phyloP scores from a whole-genome alignment of 1,139 yeast species.

The Geotrichum macrosporum region DNA sequence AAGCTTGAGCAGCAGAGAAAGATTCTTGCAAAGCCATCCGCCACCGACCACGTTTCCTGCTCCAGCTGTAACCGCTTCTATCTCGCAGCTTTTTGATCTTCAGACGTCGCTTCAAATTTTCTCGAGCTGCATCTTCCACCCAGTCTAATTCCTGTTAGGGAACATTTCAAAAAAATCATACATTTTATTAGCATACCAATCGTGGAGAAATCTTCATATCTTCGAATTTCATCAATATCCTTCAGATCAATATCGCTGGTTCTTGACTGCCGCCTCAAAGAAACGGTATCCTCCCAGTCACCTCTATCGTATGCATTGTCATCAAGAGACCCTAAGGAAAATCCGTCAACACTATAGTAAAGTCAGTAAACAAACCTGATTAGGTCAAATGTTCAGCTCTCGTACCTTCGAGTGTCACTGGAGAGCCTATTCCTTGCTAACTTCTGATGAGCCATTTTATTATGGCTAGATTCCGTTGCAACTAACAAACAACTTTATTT shows the following conservation, averaged over 20 bases:
- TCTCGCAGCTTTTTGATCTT: constrained; percentile 25
- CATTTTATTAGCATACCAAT: constrained; percentile 22
- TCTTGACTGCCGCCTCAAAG: background rate
- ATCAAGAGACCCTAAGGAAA: constrained; percentile 17
- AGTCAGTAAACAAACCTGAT: too few relatives aligned
- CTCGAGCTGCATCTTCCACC: constrained; percentile 69
- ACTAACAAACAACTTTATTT: too few relatives aligned
- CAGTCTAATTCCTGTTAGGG: constrained; percentile 60
- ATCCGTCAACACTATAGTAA: constrained; percentile 7
- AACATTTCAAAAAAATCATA: background rate
- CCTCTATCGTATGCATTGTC: background rate
- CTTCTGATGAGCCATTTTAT: too few relatives aligned
- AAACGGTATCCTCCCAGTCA: constrained; percentile 5
- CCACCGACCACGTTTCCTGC: constrained; percentile 13
- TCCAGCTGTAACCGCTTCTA: constrained; percentile 13
- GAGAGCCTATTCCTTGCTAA: too few relatives aligned
- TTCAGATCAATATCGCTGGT: constrained; percentile 19
- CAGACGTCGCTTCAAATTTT: constrained; percentile 44
- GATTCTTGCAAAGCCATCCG: constrained; percentile 19
- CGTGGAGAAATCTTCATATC: constrained; percentile 38
- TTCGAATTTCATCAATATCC: constrained; percentile 31
- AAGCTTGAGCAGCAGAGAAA: constrained; percentile 53
- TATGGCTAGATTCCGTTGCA: too few relatives aligned
- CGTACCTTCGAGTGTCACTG: too few relatives aligned
- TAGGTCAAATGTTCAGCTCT: too few relatives aligned